Percentiles rank a stretch among this genome's conserved stretches.
Conservation (phyloP, 2,329 filamentous ascomycete genomes). For the Pseudogymnoascus sp. region DNA sequence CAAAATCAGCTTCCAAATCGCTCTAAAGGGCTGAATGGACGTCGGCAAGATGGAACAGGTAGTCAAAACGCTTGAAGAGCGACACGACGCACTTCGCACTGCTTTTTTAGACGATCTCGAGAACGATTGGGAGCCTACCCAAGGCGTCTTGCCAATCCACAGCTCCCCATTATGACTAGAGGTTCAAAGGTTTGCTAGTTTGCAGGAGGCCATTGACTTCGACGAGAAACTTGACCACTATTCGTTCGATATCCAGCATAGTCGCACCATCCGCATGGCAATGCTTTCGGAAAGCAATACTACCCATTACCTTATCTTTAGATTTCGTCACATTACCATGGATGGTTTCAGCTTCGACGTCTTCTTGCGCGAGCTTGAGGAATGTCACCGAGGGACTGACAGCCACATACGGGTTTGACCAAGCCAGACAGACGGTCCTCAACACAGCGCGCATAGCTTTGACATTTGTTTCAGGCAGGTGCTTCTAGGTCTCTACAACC, state of each 20-base stretch:
- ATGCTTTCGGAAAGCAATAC: conserved; percentile 27
- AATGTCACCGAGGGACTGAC: not conserved
- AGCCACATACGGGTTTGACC: not conserved
- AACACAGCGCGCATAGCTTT: not conserved
- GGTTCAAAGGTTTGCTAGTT: not conserved
- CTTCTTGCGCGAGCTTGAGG: conserved; percentile 16
- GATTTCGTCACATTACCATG: conserved; percentile 21
- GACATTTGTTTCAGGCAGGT: not conserved
- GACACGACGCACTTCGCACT: conserved; percentile 25
- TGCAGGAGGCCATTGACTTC: not conserved
- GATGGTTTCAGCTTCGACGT: conserved; percentile 21
- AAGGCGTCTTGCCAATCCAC: not conserved
- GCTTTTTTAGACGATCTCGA: conserved; percentile 18
- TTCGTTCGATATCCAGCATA: conserved; percentile 32
- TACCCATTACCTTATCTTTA: conserved; percentile 17
- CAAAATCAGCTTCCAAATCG: conserved; percentile 19
- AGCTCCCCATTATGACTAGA: not conserved
- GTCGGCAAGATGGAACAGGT: conserved; percentile 17
- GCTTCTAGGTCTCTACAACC: not conserved
- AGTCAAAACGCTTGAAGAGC: conserved; percentile 13
- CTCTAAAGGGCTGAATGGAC: conserved; percentile 18
- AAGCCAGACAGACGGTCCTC: not conserved
- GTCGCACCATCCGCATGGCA: conserved; percentile 27
- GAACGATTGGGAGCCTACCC: not conserved
- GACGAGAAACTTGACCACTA: conserved; percentile 22